Conservation (phyloP, 169 alveolate species). For the Babesia ovata region DNA sequence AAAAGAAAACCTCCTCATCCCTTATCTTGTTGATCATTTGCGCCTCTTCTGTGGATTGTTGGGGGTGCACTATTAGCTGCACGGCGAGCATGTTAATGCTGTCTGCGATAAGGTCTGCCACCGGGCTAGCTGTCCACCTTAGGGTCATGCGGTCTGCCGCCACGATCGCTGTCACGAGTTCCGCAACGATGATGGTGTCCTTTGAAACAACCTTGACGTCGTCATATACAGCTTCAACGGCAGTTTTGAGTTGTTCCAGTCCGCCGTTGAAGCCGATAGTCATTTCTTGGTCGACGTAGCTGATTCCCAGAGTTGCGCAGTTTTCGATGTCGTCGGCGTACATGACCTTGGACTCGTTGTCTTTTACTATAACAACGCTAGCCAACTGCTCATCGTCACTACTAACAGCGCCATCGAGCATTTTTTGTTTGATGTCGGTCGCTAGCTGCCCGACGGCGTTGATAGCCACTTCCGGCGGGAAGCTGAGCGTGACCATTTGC, state of each 20-base stretch:
- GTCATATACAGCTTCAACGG: slow-evolving; percentile 66
- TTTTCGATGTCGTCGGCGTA: slow-evolving; percentile 71
- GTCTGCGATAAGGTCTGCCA: slow-evolving; percentile 78
- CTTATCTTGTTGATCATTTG: background rate
- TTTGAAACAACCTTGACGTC: slow-evolving; percentile 45
- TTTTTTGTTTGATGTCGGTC: slow-evolving; percentile 10
- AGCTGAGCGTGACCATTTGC: slow-evolving; percentile 70
- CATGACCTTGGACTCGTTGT: slow-evolving; percentile 41
- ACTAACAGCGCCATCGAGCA: background rate
- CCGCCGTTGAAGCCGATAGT: slow-evolving; percentile 60
- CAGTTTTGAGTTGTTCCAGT: slow-evolving; percentile 52
- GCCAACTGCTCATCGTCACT: slow-evolving; percentile 46
- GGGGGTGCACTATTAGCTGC: slow-evolving; percentile 45
- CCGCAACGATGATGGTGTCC: slow-evolving; percentile 8
- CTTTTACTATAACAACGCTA: slow-evolving; percentile 60
- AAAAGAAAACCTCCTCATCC: slow-evolving; percentile 22
- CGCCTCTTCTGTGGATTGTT: slow-evolving; percentile 11
- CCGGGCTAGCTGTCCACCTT: slow-evolving; percentile 70
- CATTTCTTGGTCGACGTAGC: slow-evolving; percentile 69
- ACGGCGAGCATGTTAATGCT: slow-evolving; percentile 74
- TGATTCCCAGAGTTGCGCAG: slow-evolving; percentile 60
- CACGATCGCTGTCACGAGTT: slow-evolving; percentile 27
- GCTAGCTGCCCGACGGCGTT: slow-evolving; percentile 65
- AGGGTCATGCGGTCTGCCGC: slow-evolving; percentile 25
- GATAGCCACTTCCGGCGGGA: slow-evolving; percentile 36